Evolutionary conservation across 139 green algal species (phyloP).

Genomic region (Microglena sp.): DNA sequence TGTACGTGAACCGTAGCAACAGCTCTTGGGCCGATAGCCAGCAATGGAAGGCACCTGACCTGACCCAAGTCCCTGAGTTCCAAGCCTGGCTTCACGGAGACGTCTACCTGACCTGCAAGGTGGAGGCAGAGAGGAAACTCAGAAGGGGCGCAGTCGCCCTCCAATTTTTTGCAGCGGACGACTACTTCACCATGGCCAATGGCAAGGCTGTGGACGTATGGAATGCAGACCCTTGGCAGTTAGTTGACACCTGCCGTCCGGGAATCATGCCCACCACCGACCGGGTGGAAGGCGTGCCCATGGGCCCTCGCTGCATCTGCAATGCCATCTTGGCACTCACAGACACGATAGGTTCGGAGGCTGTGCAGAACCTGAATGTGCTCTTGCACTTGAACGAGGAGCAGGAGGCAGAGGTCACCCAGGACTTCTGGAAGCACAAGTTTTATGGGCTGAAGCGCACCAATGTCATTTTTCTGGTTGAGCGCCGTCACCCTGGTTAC

Average conservation of each 20-base stretch:
- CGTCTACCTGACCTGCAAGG: not conserved
- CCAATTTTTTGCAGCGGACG: not conserved
- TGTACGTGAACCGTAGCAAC: conserved; percentile 23
- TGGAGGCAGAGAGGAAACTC: not conserved
- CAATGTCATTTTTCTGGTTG: conserved; percentile 5
- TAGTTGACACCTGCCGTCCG: conserved; percentile 2
- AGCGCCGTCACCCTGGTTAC: conserved; percentile 2
- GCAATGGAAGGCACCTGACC: not conserved
- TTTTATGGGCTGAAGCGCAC: conserved; percentile 20
- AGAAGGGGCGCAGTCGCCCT: not conserved
- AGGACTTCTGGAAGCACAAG: conserved; percentile 13
- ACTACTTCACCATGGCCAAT: not conserved
- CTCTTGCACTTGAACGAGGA: conserved; percentile 24
- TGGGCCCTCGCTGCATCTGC: conserved; percentile 18
- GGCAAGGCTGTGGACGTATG: not conserved
- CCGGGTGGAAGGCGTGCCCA: conserved; percentile 11
- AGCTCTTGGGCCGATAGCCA: conserved; percentile 18
- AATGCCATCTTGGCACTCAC: conserved; percentile 11
- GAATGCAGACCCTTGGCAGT: conserved; percentile 1
- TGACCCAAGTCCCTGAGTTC: not conserved
- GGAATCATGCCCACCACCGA: conserved; percentile 6
- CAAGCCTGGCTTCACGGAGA: not conserved
- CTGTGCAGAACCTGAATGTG: conserved; percentile 14
- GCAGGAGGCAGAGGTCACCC: conserved; percentile 24
- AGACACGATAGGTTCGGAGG: conserved; percentile 3